Conservation (phyloP, 352 stramenopile species). For the Globisporangium sylvaticum region DNA sequence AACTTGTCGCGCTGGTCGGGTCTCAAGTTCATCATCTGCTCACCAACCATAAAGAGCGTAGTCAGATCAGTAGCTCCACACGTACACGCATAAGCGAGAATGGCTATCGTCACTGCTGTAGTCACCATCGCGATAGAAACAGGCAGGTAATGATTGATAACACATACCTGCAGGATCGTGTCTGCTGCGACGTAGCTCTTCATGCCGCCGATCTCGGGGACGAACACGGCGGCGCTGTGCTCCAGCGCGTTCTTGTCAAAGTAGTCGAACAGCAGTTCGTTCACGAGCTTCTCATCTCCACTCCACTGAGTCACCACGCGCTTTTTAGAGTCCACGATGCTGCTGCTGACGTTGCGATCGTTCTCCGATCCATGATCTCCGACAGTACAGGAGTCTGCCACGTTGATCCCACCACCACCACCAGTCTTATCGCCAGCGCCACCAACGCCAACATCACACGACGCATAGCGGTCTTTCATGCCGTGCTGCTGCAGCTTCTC, state of each 20-base stretch:
- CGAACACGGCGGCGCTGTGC: constrained; percentile 63
- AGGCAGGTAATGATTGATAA: background rate
- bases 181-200: constrained; percentile 39
- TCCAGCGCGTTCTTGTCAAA: constrained; percentile 42
- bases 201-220: constrained; percentile 54
- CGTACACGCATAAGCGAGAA: no score
- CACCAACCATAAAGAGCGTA: background rate
- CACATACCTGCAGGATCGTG: constrained; percentile 38
- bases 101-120: no score
- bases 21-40: constrained; percentile 34
- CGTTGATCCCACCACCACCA: background rate
- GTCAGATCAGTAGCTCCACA: background rate
- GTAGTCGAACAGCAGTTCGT: constrained; percentile 60
- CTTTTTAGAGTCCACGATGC: background rate
- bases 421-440: background rate
- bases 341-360: background rate
- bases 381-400: background rate
- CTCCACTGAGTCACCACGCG: constrained; percentile 16
- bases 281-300: constrained; percentile 47
- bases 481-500: constrained; percentile 60
- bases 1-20: constrained; percentile 24
- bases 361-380: background rate
- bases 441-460: background rate
- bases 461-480: background rate
- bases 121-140: no score